Base-by-base conservation (phyloP, 2,329 filamentous ascomycete genomes). In the Xylaria hypoxylon region DNA sequence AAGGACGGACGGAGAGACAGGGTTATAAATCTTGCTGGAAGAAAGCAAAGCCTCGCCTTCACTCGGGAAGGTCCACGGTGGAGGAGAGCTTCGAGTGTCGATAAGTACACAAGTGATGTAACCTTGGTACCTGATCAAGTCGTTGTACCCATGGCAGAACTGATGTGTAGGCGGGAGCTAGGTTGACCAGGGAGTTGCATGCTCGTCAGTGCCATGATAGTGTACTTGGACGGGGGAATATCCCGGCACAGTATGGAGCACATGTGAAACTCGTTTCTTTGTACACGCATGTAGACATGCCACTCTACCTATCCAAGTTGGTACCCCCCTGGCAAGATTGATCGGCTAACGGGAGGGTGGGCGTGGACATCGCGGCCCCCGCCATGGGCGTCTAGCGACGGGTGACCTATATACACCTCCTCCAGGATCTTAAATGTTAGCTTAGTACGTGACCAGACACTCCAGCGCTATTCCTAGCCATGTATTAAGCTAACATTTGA, bases 31-130 rank as follows among this genome's bases (percentile, higher is more conserved):
- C 44, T 62, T 22, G 33, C 42, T 26, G 13, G 40, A 40, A 57
- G 58, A 55, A 56, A 31, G 33, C 53, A 67, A 53, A 68, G 68
- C 68, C 68, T 70, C 58, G 56, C 48, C 59, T 44, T 60, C 35
- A 35, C 40, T 50, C 31, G 40, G 44, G 26, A 47, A 51, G 26
- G 17, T 17, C 17, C 15, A 57, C 19, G 60, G 45, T 40, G 45
- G 55, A 61, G 58, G 55, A 52, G 52, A 58, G 22, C 53, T 55
- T 42, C 24, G 57, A 50, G 42, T 26, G 42, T 19, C 44, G 33
- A 45, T 53, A 58, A 22, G 35, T 48, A 45, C 38, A 19, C 35
- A 4, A 38, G 35, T 38, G 35, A 45, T 53, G 26, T 24, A 53
- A 53, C 57, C 48, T 42, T 40, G n/a, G 40, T 56, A 59, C 31